Evolutionary conservation across 2,329 filamentous ascomycete genomes (phyloP), one percentile per base, ranked within the genome.

Genomic region (Sclerotinia glacialis): DNA sequence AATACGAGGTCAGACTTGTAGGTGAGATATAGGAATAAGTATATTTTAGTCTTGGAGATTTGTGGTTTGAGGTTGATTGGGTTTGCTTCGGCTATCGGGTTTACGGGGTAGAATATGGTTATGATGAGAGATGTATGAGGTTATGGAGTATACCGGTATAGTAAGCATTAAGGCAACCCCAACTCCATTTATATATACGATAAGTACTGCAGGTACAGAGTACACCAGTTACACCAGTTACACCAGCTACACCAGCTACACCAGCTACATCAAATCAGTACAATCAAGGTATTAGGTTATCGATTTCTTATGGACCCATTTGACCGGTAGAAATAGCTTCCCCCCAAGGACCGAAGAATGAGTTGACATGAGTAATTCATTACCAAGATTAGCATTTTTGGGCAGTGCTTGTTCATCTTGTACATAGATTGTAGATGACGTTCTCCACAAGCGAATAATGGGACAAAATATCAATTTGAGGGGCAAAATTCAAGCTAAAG

Each of bases 371-470:
- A 5, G 16, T 3, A 14, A 40, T 40, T 14, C 37, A 46, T 44
- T 44, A 44, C 18, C 16, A 44, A 44, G 7, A 21, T 47, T n/a
- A 23, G 21, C 9, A 47, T 18, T 26, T 49, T 50, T 26, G 34
- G 34, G 53, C 34, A 40, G 53, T 42, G n/a, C 34, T 23, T 23
- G 34, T 54, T 8, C 9, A 2, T 37, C 37, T 12, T 12, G 37
- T 37, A 37, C 9, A 12, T 37, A 37, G 1, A 12, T 12, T 7
- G 28, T 55, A 26, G 34, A 56, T 56, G 53, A 56, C 53, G 53
- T 42, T 55, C n/a, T 42, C 34, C 53, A 40, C 34, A 55, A 55
- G 53, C 53, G 53, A 55, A 55, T 9, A 55, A 55, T 9, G 34
- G 34, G 31, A 23, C 53, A 11, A 40, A 55, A 23, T 40, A 23